Percentiles rank a stretch among this genome's conserved stretches.
Conservation (phyloP, 352 stramenopile species). For the Pythium aquatile region DNA sequence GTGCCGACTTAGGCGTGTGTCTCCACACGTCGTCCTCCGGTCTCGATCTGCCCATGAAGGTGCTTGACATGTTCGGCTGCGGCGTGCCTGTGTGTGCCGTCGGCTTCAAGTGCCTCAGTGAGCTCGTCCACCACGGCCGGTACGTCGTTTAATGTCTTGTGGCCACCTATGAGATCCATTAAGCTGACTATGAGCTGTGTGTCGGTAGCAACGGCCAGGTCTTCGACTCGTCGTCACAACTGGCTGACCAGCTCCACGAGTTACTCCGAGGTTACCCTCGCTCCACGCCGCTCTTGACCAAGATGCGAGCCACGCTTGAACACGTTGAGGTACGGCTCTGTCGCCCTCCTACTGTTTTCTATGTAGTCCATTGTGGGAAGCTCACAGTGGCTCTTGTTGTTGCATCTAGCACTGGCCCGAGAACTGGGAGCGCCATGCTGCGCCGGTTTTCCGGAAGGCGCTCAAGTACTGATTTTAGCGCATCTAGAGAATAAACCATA, state of each 20-base stretch:
- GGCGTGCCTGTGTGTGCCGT: constrained; percentile 96
- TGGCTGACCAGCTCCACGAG: constrained; percentile 58
- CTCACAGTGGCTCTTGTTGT: constrained; percentile 3
- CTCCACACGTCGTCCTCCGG: constrained; percentile 99
- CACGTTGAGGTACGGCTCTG: constrained; percentile 48
- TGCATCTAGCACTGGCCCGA: constrained; percentile 64
- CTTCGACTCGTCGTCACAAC: constrained; percentile 56
- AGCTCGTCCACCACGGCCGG: constrained; percentile 93
- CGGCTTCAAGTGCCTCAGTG: constrained; percentile 93
- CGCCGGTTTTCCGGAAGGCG: constrained; percentile 59
- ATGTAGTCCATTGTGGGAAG: background rate
- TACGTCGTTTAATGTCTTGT: background rate
- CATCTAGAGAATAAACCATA: background rate
- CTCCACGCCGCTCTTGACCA: constrained; percentile 39
- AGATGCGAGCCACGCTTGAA: constrained; percentile 46
- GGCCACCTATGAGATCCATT: background rate
- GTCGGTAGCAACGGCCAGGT: constrained; percentile 64
- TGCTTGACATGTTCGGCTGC: constrained; percentile 99
- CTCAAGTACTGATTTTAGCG: constrained; percentile 34
- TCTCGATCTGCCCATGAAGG: constrained; percentile 99
- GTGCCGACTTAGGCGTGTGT: constrained; percentile 96
- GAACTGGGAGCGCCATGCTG: constrained; percentile 66
- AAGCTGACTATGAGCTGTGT: background rate
- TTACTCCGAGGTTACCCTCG: constrained; percentile 59
- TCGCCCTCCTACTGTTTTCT: background rate